Evolutionary conservation across 208 protist species (phyloP), one percentile per base, ranked within the genome.

Genomic region (Phytomonas sp.): DNA sequence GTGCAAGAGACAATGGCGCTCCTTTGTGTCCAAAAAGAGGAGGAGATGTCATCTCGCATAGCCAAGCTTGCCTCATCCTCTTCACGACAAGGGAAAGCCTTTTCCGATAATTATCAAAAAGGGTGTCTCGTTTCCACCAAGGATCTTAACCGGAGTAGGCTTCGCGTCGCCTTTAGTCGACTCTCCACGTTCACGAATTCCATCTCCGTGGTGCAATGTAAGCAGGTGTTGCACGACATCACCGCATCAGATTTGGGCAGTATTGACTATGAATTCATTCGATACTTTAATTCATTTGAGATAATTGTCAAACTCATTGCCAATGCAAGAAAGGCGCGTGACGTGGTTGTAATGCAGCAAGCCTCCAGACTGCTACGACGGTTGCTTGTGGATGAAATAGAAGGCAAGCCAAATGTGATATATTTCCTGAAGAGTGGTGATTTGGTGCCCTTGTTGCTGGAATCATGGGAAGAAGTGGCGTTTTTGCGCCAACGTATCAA

Each of bases 81-180:
- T 23, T 73, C 67, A 26, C 83, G 87, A 5, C 87, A 92, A 36
- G 82, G 76, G 13, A 84, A 81, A 65, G 78, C 67, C 28, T 95
- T 89, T 74, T 60, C 67, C 2, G 85, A 95, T 74, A 90, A 63
- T n/a, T 95, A 95, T 73, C 87, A 92, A 71, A 93, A 89, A 60
- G 85, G 84, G 66, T 80, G 81, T 33, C 68, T 73, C 4, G 60
- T 71, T 29, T 70, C 76, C 40, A 71, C 73, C 26, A 92, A 88
- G 51, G 90, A 95, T 71, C 70, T 93, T 36, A 93, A 90, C 68
- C 76, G 84, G 26, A 92, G 85, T 70, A 83, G 85, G 33, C 70
- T 95, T 40, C 84, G 84, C 23, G 73, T 77, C 3, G 59, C 81
- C 30, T 81, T 92, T 66, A 84, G 70, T 63, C 79, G 90, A 3